Conservation (phyloP, 2,329 filamentous ascomycete species). For the Coniella vitis region DNA sequence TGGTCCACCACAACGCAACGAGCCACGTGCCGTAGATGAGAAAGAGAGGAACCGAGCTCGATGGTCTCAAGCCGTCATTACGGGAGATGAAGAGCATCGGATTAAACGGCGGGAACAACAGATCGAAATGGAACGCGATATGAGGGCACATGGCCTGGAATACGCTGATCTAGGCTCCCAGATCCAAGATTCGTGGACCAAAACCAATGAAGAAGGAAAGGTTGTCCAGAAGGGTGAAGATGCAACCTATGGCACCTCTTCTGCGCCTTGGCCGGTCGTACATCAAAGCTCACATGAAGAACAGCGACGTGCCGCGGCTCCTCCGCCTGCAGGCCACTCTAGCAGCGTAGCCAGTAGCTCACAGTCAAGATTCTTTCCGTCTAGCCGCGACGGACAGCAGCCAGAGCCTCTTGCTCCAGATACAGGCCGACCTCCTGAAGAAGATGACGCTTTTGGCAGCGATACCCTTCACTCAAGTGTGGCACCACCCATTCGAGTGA, state of each 20-base stretch:
- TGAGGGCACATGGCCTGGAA: slow-evolving; percentile 37
- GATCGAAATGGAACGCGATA: slow-evolving; percentile 35
- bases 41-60: slow-evolving; percentile 8
- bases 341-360: slow-evolving; percentile 2
- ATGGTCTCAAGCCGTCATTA: slow-evolving; percentile 22
- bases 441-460: slow-evolving; percentile 62
- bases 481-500: slow-evolving; percentile 67
- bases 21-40: slow-evolving; percentile 5
- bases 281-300: slow-evolving; percentile 3
- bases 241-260: slow-evolving; percentile 20
- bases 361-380: slow-evolving; percentile 55
- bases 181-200: slow-evolving; percentile 50
- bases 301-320: slow-evolving; percentile 1
- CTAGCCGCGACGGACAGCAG: slow-evolving; percentile 23
- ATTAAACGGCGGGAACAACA: slow-evolving; percentile 32
- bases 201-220: slow-evolving; percentile 29
- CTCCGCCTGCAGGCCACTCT: not conserved
- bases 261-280: slow-evolving; percentile 3
- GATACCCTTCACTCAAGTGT: slow-evolving; percentile 60
- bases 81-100: slow-evolving; percentile 38
- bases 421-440: slow-evolving; percentile 54
- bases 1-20: slow-evolving; percentile 22
- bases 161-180: slow-evolving; percentile 38
- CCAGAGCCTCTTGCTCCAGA: slow-evolving; percentile 23
- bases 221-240: slow-evolving; percentile 23